Base-by-base conservation (phyloP, 1,139 yeast species). In the Magnusiomyces tetraspermus region DNA sequence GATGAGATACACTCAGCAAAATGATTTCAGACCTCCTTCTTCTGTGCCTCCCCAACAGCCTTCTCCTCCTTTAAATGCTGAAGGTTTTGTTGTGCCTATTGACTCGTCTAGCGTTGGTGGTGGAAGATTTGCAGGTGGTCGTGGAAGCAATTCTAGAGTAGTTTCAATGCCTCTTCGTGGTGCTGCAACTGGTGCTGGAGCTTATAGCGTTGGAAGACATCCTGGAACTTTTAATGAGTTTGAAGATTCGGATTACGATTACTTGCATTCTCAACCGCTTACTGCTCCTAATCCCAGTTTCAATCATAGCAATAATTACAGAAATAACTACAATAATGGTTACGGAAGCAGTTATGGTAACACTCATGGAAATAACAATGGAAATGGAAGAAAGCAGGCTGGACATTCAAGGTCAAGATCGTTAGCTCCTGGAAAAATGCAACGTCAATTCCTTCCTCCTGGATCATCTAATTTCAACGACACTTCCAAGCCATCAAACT, bases 31-130 rank as follows among this genome's bases (percentile, higher is more conserved):
- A 8, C 28, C 13, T 22, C 46, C 31, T 24, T 43, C 46, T 2
- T 13, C 22, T 17, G 21, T 37, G 10, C 46, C 41, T 15, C 38
- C 31, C 24, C 28, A 33, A n/a, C 23, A 31, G 1, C n/a, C n/a
- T n/a, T 53, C 53, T 15, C 46, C 51, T 19, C 50, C 37, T n/a
- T 28, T 23, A 6, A 43, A 43, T 30, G 50, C 36, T 38, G 56
- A 53, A 28, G 26, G 30, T 15, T 53, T 53, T 45, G 50, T 49
- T 1, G 37, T 51, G 1, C 46, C 51, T 1, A 53, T 53, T 51
- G 56, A 53, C 24, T 24, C 51, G 2, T n/a, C 23, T 22, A 22
- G 36, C 10, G 47, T 51, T 15, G 17, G 24, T 19, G 42, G 54
- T 13, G 51, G 45, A 8, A 38, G 48, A n/a, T 50, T 51, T 11